These are phyloP conservation scores for Aspergillus fischeri DNA, from an alignment of 2,329 filamentous ascomycete species.

Conservation along the genomic window DNA sequence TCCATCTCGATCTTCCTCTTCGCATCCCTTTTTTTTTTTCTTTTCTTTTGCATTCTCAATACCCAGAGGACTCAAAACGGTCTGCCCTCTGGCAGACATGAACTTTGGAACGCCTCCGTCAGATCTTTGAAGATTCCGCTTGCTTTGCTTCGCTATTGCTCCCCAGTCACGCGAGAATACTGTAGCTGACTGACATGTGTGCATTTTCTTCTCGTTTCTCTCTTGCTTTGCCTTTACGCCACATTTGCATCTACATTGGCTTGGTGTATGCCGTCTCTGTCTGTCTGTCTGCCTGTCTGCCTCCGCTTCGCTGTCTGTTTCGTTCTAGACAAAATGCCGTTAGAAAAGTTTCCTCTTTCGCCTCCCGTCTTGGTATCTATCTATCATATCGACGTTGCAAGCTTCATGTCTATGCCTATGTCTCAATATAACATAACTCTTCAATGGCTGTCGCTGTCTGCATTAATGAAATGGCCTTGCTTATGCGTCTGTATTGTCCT, in stretches of 20 bases:
- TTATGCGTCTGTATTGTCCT: background rate
- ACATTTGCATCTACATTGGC: conserved; percentile 18
- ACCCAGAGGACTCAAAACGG: conserved; percentile 23
- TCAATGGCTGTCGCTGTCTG: conserved; percentile 2
- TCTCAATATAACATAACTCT: conserved; percentile 10
- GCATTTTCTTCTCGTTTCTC: conserved; percentile 12
- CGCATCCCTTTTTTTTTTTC: conserved; percentile 6
- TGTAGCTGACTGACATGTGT: background rate
- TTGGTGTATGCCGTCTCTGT: conserved; percentile 23
- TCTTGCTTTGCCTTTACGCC: conserved; percentile 7
- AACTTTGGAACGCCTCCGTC: background rate
- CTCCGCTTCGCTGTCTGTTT: conserved; percentile 18
- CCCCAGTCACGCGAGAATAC: background rate
- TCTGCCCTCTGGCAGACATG: background rate
- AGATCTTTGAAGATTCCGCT: background rate
- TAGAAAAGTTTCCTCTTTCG: conserved; percentile 20
- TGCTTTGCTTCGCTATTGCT: conserved; percentile 1
- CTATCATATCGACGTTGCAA: background rate
- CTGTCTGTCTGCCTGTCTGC: background rate
- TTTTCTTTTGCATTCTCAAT: conserved; percentile 20
- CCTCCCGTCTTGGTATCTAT: background rate
- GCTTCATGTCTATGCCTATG: background rate
- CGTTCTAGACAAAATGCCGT: conserved; percentile 23
- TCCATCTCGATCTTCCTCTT: conserved; percentile 2
- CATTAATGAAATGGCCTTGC: background rate